phyloP scores from a whole-genome alignment of 2,329 filamentous ascomycete species.

The Colletotrichum abscissum region DNA sequence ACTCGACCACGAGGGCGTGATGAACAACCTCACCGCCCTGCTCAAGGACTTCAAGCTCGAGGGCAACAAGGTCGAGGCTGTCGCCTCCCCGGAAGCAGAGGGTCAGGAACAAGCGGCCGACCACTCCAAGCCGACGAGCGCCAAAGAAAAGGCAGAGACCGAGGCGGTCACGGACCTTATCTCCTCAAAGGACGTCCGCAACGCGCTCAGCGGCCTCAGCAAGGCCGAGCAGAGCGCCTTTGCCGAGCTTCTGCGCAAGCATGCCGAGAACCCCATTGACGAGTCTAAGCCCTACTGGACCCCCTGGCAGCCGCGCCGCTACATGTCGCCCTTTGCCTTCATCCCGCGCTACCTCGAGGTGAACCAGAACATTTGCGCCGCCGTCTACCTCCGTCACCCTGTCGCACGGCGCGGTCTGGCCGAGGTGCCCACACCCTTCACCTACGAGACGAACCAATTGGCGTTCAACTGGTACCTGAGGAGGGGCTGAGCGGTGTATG shows the following conservation, averaged over 20 bases:
- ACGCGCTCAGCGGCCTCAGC: constrained; percentile 45
- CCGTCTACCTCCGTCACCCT: constrained; percentile 94
- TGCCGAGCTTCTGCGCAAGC: constrained; percentile 66
- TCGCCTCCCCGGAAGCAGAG: constrained; percentile 37
- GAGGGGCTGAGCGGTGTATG: constrained; percentile 67
- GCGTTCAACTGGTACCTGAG: constrained; percentile 96
- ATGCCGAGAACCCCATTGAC: constrained; percentile 83
- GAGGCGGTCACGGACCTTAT: constrained; percentile 16
- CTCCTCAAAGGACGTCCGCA: constrained; percentile 27
- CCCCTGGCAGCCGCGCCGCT: constrained; percentile 88
- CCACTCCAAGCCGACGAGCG: neutral
- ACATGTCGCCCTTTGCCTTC: constrained; percentile 93
- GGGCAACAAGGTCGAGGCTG: constrained; percentile 44
- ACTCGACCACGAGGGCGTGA: constrained; percentile 54
- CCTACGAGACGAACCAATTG: constrained; percentile 75
- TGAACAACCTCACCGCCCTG: constrained; percentile 65
- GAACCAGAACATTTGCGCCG: constrained; percentile 95
- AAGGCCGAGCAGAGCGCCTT: constrained; percentile 66
- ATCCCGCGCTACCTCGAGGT: constrained; percentile 97
- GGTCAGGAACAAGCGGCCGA: constrained; percentile 38
- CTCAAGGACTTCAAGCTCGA: constrained; percentile 58
- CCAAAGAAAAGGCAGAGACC: constrained; percentile 9
- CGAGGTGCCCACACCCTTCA: constrained; percentile 88
- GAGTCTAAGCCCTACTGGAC: constrained; percentile 85
- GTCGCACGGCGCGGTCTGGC: constrained; percentile 84